Base-by-base conservation (phyloP, 306 rosid genomes). In the Rosa rugosa region DNA sequence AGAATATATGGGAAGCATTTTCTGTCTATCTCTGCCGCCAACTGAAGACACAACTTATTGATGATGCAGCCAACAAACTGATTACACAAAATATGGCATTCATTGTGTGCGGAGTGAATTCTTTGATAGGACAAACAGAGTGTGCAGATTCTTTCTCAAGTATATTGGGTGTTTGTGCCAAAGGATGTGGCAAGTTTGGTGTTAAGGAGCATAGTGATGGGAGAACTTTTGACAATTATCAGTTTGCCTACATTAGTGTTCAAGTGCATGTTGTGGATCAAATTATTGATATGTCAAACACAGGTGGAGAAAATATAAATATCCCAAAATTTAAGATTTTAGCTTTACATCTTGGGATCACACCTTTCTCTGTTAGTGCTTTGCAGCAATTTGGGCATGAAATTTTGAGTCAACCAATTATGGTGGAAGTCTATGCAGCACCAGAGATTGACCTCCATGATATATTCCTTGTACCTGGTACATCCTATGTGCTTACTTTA, bases 381-480 rank as follows among this genome's bases (percentile, higher is more conserved):
- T 68, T 80, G 45, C 92, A 85, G 83, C 90, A 83, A 73, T 92
- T 84, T 75, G 97, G 99, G 71, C 82, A 81, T 63, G 88, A 87
- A 77, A 83, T 92, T 51, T 84, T 76, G 47, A 94, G 97, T 79
- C 86, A 87, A 85, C 86, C 89, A 76, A 86, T 94, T 80, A 91
- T 79, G 84, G 89, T 94, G 70, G 99, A 94, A 87, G 97, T 92
- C 77, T 94, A 94, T 83, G 94, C 91, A 73, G 89, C 90, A 51
- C 99, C 97, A 40, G 87, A 75, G 77, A 86, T 94, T 46, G 82
- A 85, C 72, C 99, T 97, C 74, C 82, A 78, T 1, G 85, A 83
- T 73, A 86, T 94, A 77, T 92, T 88, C 80, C 92, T 94, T 76
- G 86, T 90, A 77, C 99, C 99, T 40, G 95, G 97, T 85, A 92